Percentiles rank a stretch among this genome's conserved stretches.
These are phyloP conservation scores for Colletotrichum siamense DNA, from an alignment of 2,329 filamentous ascomycete species.

Conservation along the genomic window DNA sequence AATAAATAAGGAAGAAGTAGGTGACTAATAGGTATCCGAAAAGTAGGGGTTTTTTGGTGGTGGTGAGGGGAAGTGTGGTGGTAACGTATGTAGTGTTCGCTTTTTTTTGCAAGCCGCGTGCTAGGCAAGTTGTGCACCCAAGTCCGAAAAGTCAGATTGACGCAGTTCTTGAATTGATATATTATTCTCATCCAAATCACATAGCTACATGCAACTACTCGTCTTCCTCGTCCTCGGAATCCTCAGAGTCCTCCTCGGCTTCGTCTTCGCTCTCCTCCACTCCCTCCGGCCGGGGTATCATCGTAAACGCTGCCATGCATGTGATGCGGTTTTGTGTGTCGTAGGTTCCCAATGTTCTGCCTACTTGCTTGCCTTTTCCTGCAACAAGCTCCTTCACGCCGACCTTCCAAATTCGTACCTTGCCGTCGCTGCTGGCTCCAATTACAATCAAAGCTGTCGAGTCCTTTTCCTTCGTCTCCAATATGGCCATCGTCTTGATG, in stretches of 20 bases:
- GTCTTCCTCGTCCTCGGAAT: constrained; percentile 40
- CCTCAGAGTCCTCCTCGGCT: constrained; percentile 46
- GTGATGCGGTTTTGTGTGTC: constrained; percentile 90
- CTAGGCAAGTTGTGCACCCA: not conserved
- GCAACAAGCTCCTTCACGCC: constrained; percentile 43
- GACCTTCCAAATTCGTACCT: constrained; percentile 79
- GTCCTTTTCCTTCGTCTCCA: constrained; percentile 47
- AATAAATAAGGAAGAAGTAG: no score
- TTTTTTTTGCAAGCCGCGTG: no score
- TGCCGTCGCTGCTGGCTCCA: constrained; percentile 84
- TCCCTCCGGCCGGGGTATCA: constrained; percentile 72
- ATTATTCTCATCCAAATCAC: not conserved
- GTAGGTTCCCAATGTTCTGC: constrained; percentile 75
- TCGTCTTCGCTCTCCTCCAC: constrained; percentile 64
- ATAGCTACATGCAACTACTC: constrained; percentile 25
- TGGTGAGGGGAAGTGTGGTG: no score
- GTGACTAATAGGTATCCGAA: no score
- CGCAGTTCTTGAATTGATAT: not conserved
- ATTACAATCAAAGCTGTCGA: constrained; percentile 61
- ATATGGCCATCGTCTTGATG: constrained; percentile 86
- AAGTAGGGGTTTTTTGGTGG: no score
- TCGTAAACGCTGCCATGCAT: constrained; percentile 84
- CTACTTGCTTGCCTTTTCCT: constrained; percentile 49
- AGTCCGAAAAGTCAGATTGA: not conserved
- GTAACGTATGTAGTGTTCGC: no score